Conservation (phyloP, 495 filamentous ascomycete genomes). For the Aspergillus carlsbadensis region DNA sequence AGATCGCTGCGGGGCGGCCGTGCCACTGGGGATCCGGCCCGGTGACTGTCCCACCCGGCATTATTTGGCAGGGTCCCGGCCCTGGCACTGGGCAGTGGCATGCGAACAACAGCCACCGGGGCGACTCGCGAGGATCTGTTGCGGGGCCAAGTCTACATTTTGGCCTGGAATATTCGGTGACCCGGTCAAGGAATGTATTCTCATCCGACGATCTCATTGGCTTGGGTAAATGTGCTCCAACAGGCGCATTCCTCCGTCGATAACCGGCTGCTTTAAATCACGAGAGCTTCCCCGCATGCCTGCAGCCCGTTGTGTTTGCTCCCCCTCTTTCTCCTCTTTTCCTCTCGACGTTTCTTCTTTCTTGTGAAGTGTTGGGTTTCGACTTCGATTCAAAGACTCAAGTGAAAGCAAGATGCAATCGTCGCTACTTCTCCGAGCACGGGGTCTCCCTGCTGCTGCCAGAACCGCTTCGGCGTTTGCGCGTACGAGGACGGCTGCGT, state of each 20-base stretch:
- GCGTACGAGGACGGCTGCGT: slow-evolving; percentile 43
- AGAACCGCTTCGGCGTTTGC: slow-evolving; percentile 19
- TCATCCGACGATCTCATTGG: neutral
- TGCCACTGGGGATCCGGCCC: slow-evolving; percentile 10
- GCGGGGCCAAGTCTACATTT: neutral
- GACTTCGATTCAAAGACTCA: too few species aligned
- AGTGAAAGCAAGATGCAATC: slow-evolving; percentile 33
- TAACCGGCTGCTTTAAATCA: slow-evolving; percentile 17
- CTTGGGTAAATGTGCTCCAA: neutral
- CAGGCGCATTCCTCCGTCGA: neutral
- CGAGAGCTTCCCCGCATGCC: slow-evolving; percentile 20
- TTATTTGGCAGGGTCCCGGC: slow-evolving; percentile 7
- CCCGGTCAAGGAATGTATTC: neutral
- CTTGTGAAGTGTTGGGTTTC: too few species aligned
- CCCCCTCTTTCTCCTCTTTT: slow-evolving; percentile 10
- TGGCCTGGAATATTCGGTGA: neutral
- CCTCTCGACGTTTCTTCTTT: neutral
- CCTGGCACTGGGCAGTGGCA: too few species aligned
- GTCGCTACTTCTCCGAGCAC: slow-evolving; percentile 30
- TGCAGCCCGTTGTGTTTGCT: slow-evolving; percentile 4
- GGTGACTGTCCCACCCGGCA: slow-evolving; percentile 20
- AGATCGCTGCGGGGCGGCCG: neutral
- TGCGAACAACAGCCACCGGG: neutral
- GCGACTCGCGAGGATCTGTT: too few species aligned
- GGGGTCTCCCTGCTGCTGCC: slow-evolving; percentile 31